phyloP scores from a whole-genome alignment of 306 rosid species.

The Quercus wislizeni region DNA sequence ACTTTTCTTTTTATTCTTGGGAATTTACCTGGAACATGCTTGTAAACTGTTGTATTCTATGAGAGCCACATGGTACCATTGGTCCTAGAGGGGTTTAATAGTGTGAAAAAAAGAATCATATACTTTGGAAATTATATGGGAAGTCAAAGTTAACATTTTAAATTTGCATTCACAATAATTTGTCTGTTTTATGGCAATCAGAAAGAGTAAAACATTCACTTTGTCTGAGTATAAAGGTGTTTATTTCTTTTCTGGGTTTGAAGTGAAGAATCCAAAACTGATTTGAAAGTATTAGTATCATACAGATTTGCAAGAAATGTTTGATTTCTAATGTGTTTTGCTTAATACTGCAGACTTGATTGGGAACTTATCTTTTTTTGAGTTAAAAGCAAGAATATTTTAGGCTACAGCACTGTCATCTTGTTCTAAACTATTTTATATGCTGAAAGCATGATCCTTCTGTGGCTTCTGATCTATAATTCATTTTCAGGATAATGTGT shows the following conservation, averaged over 20 bases:
- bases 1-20: neutral
- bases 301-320: neutral
- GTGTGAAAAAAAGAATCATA: neutral
- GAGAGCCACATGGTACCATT: neutral
- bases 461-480: conserved; percentile 9
- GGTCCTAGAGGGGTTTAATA: neutral
- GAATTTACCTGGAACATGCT: neutral
- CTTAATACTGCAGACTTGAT: neutral
- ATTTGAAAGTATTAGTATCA: neutral
- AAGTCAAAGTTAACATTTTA: neutral
- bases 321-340: neutral
- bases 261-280: neutral
- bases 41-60: neutral
- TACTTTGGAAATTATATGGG: neutral
- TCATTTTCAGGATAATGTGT: conserved; percentile 48
- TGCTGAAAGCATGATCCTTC: neutral
- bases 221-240: neutral
- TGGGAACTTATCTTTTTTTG: neutral
- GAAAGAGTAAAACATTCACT: neutral
- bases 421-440: neutral
- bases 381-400: neutral
- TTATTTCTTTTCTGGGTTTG: neutral
- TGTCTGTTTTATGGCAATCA: neutral
- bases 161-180: neutral
- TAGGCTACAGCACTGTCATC: neutral